Base-by-base conservation (phyloP, 2,329 filamentous ascomycete species). In the Xylariaceae sp. region DNA sequence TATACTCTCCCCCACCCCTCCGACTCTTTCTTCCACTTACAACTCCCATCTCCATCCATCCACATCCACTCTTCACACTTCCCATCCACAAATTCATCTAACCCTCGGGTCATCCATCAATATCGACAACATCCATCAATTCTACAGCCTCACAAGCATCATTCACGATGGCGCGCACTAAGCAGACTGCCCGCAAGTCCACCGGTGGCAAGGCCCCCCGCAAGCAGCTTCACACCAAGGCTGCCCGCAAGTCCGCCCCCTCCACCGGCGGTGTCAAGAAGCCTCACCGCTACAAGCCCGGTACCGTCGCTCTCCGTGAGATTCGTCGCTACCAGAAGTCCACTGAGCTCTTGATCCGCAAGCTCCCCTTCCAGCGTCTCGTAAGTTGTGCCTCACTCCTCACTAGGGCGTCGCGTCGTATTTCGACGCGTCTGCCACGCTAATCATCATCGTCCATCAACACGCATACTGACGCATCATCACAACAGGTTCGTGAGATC, bases 181-280 rank as follows among this genome's bases (percentile, higher is more conserved):
- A 86, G 82, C 83, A 86, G 75, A 86, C 82, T 72, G 84, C 84
- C 72, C 83, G 85, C 75, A 87, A 96, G 84, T 88, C 86, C 77
- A 89, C 86, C 72, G 86, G 86, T 86, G 86, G 86, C 83, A 88
- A 89, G 82, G 86, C 86, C 70, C 86, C 86, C 65, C 85, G 86
- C 80, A 99, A 99, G 90, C 92, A 97, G 87, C 92, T 97, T 75
- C 93, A 93, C 72, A 96, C 92, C 84, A 97, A 97, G 90, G 94
- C 93, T 70, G 93, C 94, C 74, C 92, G 94, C 83, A 99, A 99
- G 88, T 92, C 88, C 72, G 93, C 94, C 64, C 94, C 94, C 71
- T 96, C 92, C 66, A 97, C 94, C 77, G 94, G 93, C 73, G 89
- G 89, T 87, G 89, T 93, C 86, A 94, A 94, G 89, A 94, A 94